Conservation (phyloP, 257 asterid genomes). For the Forsythia viridissima region DNA sequence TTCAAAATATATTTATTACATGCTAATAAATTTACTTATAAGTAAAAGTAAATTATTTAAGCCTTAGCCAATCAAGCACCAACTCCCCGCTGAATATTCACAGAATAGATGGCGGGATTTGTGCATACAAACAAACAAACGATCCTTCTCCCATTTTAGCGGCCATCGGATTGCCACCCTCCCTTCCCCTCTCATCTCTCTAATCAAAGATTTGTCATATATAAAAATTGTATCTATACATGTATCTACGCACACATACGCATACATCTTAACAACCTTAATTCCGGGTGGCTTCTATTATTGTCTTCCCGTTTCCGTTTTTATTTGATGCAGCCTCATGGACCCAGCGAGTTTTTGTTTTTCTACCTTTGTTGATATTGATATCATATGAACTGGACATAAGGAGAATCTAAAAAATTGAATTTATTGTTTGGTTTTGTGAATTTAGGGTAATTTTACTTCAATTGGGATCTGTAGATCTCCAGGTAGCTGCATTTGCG, state of each 20-base stretch:
- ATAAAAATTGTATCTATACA: not conserved
- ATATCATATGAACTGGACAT: constrained; percentile 19
- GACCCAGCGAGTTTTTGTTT: constrained; percentile 14
- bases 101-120: constrained; percentile 45
- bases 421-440: not conserved
- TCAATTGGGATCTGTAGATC: constrained; percentile 31
- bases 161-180: constrained; percentile 34
- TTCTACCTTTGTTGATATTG: constrained; percentile 10
- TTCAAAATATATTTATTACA: no score
- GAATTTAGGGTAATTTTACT: constrained; percentile 16
- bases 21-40: no score
- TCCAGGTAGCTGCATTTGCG: constrained; percentile 25
- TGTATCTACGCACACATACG: not conserved
- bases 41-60: no score
- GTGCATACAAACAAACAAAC: constrained; percentile 27
- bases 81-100: not conserved
- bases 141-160: constrained; percentile 23
- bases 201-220: not conserved
- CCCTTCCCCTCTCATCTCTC: constrained; percentile 10
- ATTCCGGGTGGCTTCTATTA: not conserved
- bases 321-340: constrained; percentile 6
- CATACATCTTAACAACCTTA: not conserved
- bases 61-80: not conserved
- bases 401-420: not conserved
- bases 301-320: not conserved